Percentiles rank a stretch among this genome's conserved stretches.
Conservation (phyloP, 257 asterid genomes). For the Eucommia ulmoides region DNA sequence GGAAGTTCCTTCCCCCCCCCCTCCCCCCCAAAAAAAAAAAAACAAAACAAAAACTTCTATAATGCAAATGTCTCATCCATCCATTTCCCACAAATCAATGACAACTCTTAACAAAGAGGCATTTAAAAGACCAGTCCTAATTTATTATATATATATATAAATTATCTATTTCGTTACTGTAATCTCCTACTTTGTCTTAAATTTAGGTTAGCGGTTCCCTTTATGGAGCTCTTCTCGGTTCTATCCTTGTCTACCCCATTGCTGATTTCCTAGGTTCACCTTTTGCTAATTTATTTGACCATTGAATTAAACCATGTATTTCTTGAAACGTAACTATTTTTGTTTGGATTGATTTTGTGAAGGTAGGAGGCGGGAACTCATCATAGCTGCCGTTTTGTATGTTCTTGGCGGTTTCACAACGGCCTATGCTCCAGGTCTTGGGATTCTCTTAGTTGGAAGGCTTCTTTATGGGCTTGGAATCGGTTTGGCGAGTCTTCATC, state of each 20-base stretch:
- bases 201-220: conserved; percentile 95
- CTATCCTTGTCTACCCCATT: conserved; percentile 63
- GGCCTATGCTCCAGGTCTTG: conserved; percentile 77
- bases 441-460: conserved; percentile 66
- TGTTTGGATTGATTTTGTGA: conserved; percentile 14
- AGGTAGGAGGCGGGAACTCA: conserved; percentile 93
- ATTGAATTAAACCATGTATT: too few species aligned
- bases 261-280: conserved; percentile 87
- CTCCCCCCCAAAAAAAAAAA: too few species aligned
- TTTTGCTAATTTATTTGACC: conserved; percentile 7
- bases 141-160: too few species aligned
- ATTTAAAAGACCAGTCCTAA: too few species aligned
- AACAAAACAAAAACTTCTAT: too few species aligned
- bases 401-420: conserved; percentile 58
- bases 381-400: conserved; percentile 63
- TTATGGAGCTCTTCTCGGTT: conserved; percentile 95
- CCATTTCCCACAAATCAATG: too few species aligned
- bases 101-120: too few species aligned
- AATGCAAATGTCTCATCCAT: too few species aligned
- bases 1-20: too few species aligned
- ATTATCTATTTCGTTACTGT: too few species aligned
- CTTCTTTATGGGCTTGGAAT: conserved; percentile 88
- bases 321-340: too few species aligned
- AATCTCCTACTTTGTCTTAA: conserved; percentile 12
- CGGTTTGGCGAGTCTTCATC: conserved; percentile 57